Evolutionary conservation across 331 rosid genomes (phyloP), one percentile per base, ranked within the genome.

Genomic region (Cucumis variabilis): DNA sequence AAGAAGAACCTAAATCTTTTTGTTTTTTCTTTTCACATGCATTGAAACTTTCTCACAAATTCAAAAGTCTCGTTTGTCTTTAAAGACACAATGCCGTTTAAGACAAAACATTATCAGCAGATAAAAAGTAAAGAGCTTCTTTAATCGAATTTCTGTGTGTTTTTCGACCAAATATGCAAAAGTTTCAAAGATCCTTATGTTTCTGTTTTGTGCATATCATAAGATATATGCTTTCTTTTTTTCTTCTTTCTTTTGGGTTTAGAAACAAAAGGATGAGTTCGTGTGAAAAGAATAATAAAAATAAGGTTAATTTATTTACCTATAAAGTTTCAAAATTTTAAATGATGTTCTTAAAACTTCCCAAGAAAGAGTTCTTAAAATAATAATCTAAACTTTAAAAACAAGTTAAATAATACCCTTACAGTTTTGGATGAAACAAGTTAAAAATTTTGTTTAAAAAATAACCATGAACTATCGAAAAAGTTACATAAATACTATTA

Each of bases 41-140:
- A 70, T 70, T 70, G 76, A 70, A 70, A 70, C 23, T 70, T 23
- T 28, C 44, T 69, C 28, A 69, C 77, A 33, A 72, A 72, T 33
- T 2, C 78, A 72, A 33, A 33, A 33, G 2, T 73, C 16, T 74
- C 6, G 0, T 75, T 13, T 44, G 24, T 19, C 37, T 14, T 77
- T 77, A 7, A 24, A 14, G 60, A 25, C 8, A 41, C 1, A 20
- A 21, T 41, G 46, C 8, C 46, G 46, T 41, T 41, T 41, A 21
- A 62, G 62, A 33, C 37, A 33, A 33, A 33, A 33, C 83, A 25
- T 78, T 78, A 51, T 50, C 41, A 2, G 21, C 65, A 50, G 83
- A 78, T 66, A 78, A 51, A 78, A 78, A 7, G 66, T 4, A 33
- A 8, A n/a, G 48, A 30, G 44, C 8, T 78, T 7, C 13, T 23